Evolutionary conservation across 192 early-diverging fungal species (phyloP), one percentile per base, ranked within the genome.

Genomic region (Piromyces finnis): DNA sequence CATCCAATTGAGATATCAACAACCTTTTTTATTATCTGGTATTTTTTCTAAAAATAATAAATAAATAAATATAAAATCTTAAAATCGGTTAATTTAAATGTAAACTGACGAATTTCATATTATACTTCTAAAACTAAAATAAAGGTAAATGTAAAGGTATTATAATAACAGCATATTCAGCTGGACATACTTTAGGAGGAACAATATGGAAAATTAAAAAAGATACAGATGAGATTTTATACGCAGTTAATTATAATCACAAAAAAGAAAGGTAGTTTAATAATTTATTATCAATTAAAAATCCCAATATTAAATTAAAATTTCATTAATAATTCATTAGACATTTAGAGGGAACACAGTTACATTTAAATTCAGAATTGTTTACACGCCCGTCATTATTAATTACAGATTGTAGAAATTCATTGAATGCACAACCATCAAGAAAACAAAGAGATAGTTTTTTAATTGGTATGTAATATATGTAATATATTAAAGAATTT

Each of bases 121-220:
- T 32, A 32, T 32, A 9, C 9, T 32, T 6, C 9, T 32, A 32
- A 32, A 6, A 6, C 3, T 32, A 32, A 35, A 78, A n/a, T 79
- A 28, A 37, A 84, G 93, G 92, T 2, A 95, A 95, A 78, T 92
- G 92, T 84, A 84, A 91, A 81, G 93, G 93, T 7, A 96, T 98
- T 17, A 92, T 91, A 0, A 90, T 99, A 32, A 96, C 96, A 12
- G 94, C 97, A 12, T 94, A 94, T 85, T 85, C 91, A 26, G 97
- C 96, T 4, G 97, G 96, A 14, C 96, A 98, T 82, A 92, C 97
- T 1, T 88, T 99, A 30, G 97, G 97, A 81, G 97, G 97, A 28
- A 95, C 96, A 2, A 87, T 99, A 77, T 99, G 97, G 97, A 95
- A 94, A 78, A 95, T 99, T 79, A 93, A 92, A 83, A 97, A 96